These are phyloP conservation scores for Xylaria sp. DNA, from an alignment of 2,329 filamentous ascomycete species.

Conservation along the genomic window DNA sequence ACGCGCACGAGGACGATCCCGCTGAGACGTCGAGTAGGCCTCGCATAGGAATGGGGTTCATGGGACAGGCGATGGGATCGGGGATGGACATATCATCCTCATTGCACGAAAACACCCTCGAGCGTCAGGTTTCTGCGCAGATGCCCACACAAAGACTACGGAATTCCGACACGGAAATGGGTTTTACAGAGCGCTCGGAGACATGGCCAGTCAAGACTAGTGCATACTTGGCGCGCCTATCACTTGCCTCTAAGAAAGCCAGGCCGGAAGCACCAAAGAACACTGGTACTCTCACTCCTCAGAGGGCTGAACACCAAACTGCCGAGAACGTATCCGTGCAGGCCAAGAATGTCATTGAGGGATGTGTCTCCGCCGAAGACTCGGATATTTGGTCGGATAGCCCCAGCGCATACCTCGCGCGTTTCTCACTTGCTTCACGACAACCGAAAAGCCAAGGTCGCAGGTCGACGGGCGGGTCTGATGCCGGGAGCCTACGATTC, in stretches of 20 bases:
- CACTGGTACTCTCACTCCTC: background rate
- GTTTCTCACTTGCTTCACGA: conserved; percentile 22
- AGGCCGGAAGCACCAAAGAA: conserved; percentile 13
- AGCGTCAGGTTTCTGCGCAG: background rate
- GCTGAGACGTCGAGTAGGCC: background rate
- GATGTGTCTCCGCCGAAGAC: conserved; percentile 12
- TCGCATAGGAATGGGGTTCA: background rate
- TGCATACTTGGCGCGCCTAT: conserved; percentile 25
- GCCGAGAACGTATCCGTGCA: conserved; percentile 9
- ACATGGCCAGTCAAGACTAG: conserved; percentile 22
- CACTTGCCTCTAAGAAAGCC: conserved; percentile 20
- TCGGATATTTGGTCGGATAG: conserved; percentile 18
- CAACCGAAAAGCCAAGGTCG: conserved; percentile 13
- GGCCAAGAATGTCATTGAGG: conserved; percentile 5
- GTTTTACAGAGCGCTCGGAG: conserved; percentile 14
- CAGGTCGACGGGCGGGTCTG: conserved; percentile 15
- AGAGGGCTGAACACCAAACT: background rate
- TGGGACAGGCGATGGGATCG: conserved; percentile 1
- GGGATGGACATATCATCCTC: conserved; percentile 11
- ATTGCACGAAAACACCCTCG: conserved; percentile 2
- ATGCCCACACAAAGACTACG: conserved; percentile 11
- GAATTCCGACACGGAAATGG: conserved; percentile 2
- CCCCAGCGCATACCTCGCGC: conserved; percentile 27
- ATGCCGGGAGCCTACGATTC: conserved; percentile 26
- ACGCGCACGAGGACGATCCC: background rate